Evolutionary conservation across 148 eudicot genomes (phyloP).

Genomic region (Cornus suecica): DNA sequence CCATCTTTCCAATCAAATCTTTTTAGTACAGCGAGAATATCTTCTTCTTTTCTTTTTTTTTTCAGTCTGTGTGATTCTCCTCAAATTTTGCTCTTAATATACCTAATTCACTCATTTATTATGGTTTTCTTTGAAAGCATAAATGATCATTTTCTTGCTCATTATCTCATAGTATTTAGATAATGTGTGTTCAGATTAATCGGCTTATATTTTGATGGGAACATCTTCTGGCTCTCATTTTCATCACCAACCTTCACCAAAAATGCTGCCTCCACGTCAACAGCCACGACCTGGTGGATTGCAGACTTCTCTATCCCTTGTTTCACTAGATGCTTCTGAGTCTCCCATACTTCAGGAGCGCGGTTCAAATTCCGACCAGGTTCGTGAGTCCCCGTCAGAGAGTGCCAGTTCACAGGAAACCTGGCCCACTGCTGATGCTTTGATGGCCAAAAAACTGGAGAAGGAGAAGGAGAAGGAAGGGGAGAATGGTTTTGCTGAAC

Average conservation of each 20-base stretch:
- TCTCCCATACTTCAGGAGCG: conserved; percentile 43
- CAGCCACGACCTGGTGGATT: conserved; percentile 44
- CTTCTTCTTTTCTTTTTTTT: not conserved
- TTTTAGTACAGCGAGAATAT: not conserved
- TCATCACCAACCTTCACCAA: conserved; percentile 32
- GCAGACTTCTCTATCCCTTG: conserved; percentile 45
- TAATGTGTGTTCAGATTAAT: conserved; percentile 8
- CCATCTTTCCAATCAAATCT: not conserved
- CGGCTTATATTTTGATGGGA: conserved; percentile 23
- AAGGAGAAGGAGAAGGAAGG: conserved; percentile 67
- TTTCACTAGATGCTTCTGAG: conserved; percentile 37
- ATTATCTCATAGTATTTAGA: not conserved
- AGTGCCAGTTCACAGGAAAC: conserved; percentile 97
- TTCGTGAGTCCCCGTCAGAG: conserved; percentile 82
- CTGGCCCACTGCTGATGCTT: conserved; percentile 76
- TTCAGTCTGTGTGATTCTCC: too few species aligned
- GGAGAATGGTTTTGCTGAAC: conserved; percentile 78
- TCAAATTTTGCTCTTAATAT: not conserved
- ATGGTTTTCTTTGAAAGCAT: not conserved
- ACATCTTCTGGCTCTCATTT: conserved; percentile 44
- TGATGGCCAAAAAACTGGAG: conserved; percentile 55
- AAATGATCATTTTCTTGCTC: not conserved
- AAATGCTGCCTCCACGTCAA: conserved; percentile 55
- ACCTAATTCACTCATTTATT: not conserved
- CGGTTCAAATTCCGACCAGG: conserved; percentile 53